Percentiles rank a stretch among this genome's conserved stretches.
Evolutionary conservation across 1,284 basidiomycete species (phyloP).

Genomic region (Cutaneotrichosporon sp.): DNA sequence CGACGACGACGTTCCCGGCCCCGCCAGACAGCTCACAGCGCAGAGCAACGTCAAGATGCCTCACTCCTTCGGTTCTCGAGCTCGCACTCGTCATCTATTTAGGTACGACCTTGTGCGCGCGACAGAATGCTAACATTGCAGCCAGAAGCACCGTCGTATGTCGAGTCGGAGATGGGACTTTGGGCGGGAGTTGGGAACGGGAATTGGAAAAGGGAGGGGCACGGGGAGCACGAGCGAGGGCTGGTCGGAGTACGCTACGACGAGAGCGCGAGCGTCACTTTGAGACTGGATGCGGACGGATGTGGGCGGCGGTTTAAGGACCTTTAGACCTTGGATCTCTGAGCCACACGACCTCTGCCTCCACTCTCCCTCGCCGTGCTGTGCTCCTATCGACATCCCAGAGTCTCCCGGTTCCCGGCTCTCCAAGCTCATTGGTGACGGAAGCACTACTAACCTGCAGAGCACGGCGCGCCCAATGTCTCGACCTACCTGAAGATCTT

Average conservation of each 20-base stretch:
- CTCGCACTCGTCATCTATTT: constrained; percentile 99
- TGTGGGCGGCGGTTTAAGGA: not conserved
- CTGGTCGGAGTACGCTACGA: not conserved
- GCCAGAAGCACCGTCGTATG: constrained; percentile 85
- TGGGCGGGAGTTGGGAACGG: not conserved
- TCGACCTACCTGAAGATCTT: constrained; percentile 92
- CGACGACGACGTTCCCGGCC: not conserved
- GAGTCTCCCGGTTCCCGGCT: not conserved
- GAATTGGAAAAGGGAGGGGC: not conserved
- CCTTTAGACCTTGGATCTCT: not conserved
- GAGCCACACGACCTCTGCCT: not conserved
- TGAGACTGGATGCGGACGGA: not conserved
- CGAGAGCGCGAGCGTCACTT: not conserved
- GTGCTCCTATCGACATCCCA: not conserved
- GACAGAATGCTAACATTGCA: not conserved
- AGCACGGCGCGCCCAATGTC: constrained; percentile 85
- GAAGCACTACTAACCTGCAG: constrained; percentile 54
- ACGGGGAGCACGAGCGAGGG: constrained; percentile 10
- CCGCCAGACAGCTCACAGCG: too few species aligned
- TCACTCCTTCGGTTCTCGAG: constrained; percentile 95
- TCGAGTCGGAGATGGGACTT: constrained; percentile 20
- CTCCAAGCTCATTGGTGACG: not conserved
- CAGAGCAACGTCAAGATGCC: constrained; percentile 63
- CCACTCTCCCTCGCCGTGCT: not conserved
- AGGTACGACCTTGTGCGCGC: constrained; percentile 56